Percentiles rank a stretch among this genome's conserved stretches.
phyloP scores from a whole-genome alignment of 2,329 filamentous ascomycete genomes.

The Cryphonectria radicalis region DNA sequence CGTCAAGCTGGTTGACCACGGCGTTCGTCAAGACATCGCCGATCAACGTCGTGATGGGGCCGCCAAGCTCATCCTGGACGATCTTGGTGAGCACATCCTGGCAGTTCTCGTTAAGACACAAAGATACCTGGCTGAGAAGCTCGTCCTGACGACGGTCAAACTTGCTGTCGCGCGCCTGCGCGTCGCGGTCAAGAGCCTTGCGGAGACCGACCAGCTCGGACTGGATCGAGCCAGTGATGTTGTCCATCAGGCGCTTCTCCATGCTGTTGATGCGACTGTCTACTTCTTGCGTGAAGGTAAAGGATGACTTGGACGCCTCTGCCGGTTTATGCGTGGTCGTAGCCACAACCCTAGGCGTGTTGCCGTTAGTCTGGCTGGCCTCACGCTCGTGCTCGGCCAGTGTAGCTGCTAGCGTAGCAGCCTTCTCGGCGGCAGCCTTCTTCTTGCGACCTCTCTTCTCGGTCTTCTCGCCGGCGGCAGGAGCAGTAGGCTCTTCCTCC shows the following conservation, averaged over 20 bases:
- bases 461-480: constrained; percentile 53
- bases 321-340: constrained; percentile 39
- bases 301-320: constrained; percentile 37
- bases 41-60: constrained; percentile 75
- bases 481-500: constrained; percentile 50
- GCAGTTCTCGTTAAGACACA: constrained; percentile 65
- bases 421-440: constrained; percentile 60
- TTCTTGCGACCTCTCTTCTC: constrained; percentile 70
- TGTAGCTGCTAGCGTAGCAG: constrained; percentile 50
- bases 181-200: constrained; percentile 64
- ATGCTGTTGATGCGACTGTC: constrained; percentile 59
- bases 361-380: constrained; percentile 46
- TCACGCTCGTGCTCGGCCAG: constrained; percentile 41
- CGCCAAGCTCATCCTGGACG: constrained; percentile 75
- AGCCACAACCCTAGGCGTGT: constrained; percentile 39
- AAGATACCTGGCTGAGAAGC: constrained; percentile 61
- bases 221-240: constrained; percentile 22
- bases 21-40: constrained; percentile 68
- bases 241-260: constrained; percentile 50
- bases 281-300: constrained; percentile 49
- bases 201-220: constrained; percentile 22
- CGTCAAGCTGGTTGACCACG: constrained; percentile 72
- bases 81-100: constrained; percentile 77
- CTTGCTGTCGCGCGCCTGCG: constrained; percentile 53
- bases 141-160: constrained; percentile 59